Base-by-base conservation (phyloP, 2,329 filamentous ascomycete genomes). In the Trichoderma sp. region DNA sequence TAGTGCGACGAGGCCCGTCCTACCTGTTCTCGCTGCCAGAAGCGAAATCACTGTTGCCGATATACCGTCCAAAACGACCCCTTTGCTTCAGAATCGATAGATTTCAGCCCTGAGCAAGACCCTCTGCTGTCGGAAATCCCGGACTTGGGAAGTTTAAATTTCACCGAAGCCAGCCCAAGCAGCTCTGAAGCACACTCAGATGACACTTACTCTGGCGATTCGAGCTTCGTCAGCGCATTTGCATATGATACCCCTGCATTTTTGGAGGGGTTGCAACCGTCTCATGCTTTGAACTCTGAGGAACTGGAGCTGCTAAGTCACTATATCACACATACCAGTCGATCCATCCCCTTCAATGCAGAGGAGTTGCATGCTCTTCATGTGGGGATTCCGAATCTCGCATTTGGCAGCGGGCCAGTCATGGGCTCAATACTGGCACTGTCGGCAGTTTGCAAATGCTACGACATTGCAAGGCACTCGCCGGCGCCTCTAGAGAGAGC, bases 41-140 rank as follows among this genome's bases (percentile, higher is more conserved):
- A 64, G 50, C 61, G 61, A n/a, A 64, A 64, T 22, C 61, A 64
- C 19, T 54, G 52, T n/a, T 64, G 61, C 27, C 50, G 17, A 34
- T 64, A 64, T 5, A 45, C 35, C 5, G n/a, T 54, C 22, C 34
- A 45, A 34, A 22, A 45, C 17, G 61, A 64, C n/a, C 48, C 50
- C 34, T 64, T 45, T 32, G 19, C 35, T 29, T 32, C 50, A 5
- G 52, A 56, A 22, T 64, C 61, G 8, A 34, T 7, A n/a, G 17
- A 54, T 17, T 17, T 12, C 10, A 32, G 48, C 50, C 27, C 50
- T 45, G 61, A 34, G 2, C 35, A 39, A 34, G 50, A 42, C 6
- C 8, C 29, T 9, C 17, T 37, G 15, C 32, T 32, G 12, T n/a
- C 19, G n/a, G 61, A 64, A 17, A 64, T 54, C 12, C 34, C 61